Evolutionary conservation across 192 early-diverging fungal species (phyloP).

Genomic region (Tieghemiomyces parasiticus): DNA sequence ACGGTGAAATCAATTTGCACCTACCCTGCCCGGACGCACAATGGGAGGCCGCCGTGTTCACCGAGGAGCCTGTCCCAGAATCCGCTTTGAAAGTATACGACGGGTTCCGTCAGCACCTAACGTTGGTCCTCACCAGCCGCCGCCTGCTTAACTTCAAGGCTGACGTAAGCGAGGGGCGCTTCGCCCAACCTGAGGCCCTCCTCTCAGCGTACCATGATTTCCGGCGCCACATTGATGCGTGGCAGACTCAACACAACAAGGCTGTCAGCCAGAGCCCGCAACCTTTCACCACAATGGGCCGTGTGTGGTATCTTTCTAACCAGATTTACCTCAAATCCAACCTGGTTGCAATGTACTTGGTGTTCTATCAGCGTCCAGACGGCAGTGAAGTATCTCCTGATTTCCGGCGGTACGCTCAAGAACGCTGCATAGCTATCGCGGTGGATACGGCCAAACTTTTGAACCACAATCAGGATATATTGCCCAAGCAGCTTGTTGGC

Average conservation of each 20-base stretch:
- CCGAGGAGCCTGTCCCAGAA: background rate
- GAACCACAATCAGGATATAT: background rate
- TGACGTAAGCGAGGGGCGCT: background rate
- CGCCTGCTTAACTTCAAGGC: background rate
- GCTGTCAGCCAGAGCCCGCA: background rate
- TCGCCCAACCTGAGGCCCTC: background rate
- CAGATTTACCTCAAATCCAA: background rate
- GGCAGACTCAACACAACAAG: background rate
- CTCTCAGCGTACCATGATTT: background rate
- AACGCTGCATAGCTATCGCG: background rate
- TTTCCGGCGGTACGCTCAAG: background rate
- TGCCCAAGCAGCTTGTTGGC: background rate
- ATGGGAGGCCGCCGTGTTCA: background rate
- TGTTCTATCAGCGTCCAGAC: background rate
- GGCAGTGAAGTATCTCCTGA: background rate
- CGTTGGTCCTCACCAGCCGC: background rate
- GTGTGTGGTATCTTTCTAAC: conserved; percentile 1
- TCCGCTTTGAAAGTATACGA: background rate
- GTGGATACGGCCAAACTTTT: background rate
- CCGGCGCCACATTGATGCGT: background rate
- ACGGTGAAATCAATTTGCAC: background rate
- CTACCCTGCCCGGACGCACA: background rate
- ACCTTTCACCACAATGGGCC: background rate
- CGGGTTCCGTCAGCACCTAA: background rate
- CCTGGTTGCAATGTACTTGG: background rate